Evolutionary conservation across 805 yeast species (phyloP), one percentile per base, ranked within the genome.

Genomic region (Myxozyma mucilagina): DNA sequence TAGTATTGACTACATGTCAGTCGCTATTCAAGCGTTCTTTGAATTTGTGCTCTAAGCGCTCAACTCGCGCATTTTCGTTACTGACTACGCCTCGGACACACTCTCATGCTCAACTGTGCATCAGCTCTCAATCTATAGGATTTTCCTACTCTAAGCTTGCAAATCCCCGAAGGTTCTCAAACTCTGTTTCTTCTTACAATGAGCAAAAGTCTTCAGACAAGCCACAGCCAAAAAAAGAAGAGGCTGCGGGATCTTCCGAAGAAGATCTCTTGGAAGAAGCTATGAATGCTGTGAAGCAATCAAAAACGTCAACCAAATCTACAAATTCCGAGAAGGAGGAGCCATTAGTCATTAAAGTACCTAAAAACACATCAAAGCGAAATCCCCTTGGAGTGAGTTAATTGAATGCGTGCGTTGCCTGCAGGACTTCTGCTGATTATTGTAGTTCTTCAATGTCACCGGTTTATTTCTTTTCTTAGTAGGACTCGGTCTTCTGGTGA

Each of bases 361-460:
- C 31, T 14, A 53, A 35, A 34, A 18, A 20, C 6, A 13, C 57
- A 10, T 16, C 34, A 10, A 50, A 50, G 39, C 45, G 41, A 35
- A 59, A 55, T 52, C 57, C 59, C 16, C 18, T 59, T 7, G 65
- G 65, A 4, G 61, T 61, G 35, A 34, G 57, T 50, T 7, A 35
- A 11, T 43, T 5, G 35, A 13, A 24, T 18, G 13, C 49, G 4
- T 24, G 9, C 16, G 16, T 9, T 29, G 45, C 13, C n/a, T 20
- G 34, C 7, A 31, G 10, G 14, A 44, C 13, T 14, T 47, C n/a
- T 20, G 14, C 36, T 16, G 43, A 18, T 14, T 16, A 35, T 18
- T 14, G 45, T 38, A 60, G 64, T 53, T 42, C 41, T 62, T 59
- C 43, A 62, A 59, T 24, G n/a, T 61, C 16, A 44, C 56, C 10